A percentile compares a stretch with the other conserved stretches of the same genome.
Evolutionary conservation across 257 asterid species (phyloP).

Genomic region (Oldenlandia corymbosa): DNA sequence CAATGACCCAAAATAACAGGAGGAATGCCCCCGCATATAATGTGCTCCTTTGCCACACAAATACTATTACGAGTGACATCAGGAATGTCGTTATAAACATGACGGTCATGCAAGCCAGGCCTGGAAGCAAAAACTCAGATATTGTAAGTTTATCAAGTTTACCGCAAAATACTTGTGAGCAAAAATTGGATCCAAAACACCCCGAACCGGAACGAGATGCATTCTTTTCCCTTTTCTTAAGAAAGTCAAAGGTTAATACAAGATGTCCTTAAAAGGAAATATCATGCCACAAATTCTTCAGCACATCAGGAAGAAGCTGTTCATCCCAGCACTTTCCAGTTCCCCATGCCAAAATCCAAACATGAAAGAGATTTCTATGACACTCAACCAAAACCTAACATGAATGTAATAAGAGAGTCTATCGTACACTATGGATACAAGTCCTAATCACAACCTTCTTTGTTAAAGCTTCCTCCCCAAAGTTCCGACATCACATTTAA

Average conservation of each 20-base stretch:
- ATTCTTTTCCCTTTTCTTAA: background rate
- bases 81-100: constrained; percentile 89
- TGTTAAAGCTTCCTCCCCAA: no score
- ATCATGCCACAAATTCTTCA: background rate
- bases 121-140: constrained; percentile 35
- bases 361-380: no score
- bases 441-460: no score
- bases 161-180: background rate
- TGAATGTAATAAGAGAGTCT: no score
- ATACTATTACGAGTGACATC: constrained; percentile 76
- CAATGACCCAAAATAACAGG: constrained; percentile 60
- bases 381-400: no score
- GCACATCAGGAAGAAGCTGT: background rate
- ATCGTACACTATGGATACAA: no score
- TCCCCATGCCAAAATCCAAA: background rate
- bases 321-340: background rate
- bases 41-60: constrained; percentile 72
- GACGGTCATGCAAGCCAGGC: constrained; percentile 91
- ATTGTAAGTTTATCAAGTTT: background rate
- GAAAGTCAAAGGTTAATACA: background rate
- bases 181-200: no score
- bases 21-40: constrained; percentile 52
- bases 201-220: background rate
- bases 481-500: no score
- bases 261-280: background rate